Percentiles rank a stretch among this genome's conserved stretches.
These are phyloP conservation scores for Rickenella mellea DNA, from an alignment of 768 basidiomycete species.

Conservation along the genomic window DNA sequence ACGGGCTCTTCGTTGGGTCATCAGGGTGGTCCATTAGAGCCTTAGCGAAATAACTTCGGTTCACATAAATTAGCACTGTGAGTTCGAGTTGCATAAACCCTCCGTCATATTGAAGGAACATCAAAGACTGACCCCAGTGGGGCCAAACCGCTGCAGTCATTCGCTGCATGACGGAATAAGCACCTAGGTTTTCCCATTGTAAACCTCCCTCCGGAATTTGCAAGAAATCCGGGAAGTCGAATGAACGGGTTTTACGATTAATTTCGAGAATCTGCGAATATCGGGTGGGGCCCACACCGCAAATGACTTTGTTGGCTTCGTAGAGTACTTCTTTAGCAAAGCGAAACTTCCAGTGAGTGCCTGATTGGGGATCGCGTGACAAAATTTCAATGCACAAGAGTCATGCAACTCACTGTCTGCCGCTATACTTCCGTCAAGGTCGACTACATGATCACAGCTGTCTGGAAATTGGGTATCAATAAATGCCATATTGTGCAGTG, in stretches of 20 bases:
- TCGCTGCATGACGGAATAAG: slow-evolving; percentile 28
- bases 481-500: slow-evolving; percentile 54
- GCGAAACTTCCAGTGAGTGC: slow-evolving; percentile 53
- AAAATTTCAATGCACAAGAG: slow-evolving; percentile 5
- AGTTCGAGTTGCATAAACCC: too few species aligned
- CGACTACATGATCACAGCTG: slow-evolving; percentile 41
- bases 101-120: too few species aligned
- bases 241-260: slow-evolving; percentile 54
- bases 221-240: slow-evolving; percentile 41
- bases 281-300: slow-evolving; percentile 44
- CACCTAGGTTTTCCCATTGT: neutral
- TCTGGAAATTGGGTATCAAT: slow-evolving; percentile 56
- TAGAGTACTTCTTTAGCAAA: slow-evolving; percentile 57
- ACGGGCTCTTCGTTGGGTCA: slow-evolving; percentile 58
- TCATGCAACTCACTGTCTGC: slow-evolving; percentile 36
- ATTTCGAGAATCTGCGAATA: slow-evolving; percentile 60
- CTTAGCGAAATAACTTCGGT: slow-evolving; percentile 62
- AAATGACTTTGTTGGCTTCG: slow-evolving; percentile 51
- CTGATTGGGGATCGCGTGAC: slow-evolving; percentile 24
- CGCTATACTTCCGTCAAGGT: slow-evolving; percentile 32
- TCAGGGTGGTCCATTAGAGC: slow-evolving; percentile 59
- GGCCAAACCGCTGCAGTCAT: slow-evolving; percentile 46
- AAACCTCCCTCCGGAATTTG: too few species aligned
- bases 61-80: slow-evolving; percentile 66
- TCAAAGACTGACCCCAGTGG: slow-evolving; percentile 51